Evolutionary conservation across 768 basidiomycete genomes (phyloP), one percentile per base, ranked within the genome.

Genomic region (Cyathus striatus): DNA sequence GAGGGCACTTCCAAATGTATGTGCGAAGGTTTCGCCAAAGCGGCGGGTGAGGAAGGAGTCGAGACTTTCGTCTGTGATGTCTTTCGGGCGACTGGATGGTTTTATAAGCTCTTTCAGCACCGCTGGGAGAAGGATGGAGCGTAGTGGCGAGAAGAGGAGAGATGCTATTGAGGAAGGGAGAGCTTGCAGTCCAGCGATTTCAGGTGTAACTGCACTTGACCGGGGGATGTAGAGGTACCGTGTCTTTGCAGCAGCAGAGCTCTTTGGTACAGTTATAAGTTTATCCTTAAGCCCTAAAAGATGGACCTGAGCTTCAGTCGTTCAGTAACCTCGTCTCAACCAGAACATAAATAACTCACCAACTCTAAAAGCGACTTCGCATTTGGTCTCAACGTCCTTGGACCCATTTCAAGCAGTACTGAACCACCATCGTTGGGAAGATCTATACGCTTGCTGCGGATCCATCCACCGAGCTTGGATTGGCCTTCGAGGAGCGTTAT

Each of bases 391-490:
- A 99, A 66, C 13, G 90, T 94, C 30, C 94, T 69, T 20, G 95
- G 93, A 1, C 95, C 95, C 18, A 78, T 73, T 66, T 99, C 95
- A 4, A 97, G 66, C 3, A 89, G 56, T 7, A 92, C 72, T 4
- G 61, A 55, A 4, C 33, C 40, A 17, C 40, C 41, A 4, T 49
- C 38, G 23, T 50, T 40, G 4, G 53, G 55, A 6, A 87, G 49
- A 6, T 63, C 50, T 17, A 83, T 69, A 14, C 73, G 72, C 43
- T 80, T 72, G 38, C 76, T 86, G 41, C 65, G 70, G 1, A 91
- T 76, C 94, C 93, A 97, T n/a, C 95, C 95, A 10, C 95, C 95
- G 4, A 86, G 59, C 2, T 79, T 68, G 1, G 61, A 38, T 6
- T 77, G 63, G 48, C 70, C 77, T 52, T 97, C 93, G 21, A 94